A percentile compares a stretch with the other conserved stretches of the same genome.
phyloP scores from a whole-genome alignment of 148 eudicot genomes.

The Spergularia marina region DNA sequence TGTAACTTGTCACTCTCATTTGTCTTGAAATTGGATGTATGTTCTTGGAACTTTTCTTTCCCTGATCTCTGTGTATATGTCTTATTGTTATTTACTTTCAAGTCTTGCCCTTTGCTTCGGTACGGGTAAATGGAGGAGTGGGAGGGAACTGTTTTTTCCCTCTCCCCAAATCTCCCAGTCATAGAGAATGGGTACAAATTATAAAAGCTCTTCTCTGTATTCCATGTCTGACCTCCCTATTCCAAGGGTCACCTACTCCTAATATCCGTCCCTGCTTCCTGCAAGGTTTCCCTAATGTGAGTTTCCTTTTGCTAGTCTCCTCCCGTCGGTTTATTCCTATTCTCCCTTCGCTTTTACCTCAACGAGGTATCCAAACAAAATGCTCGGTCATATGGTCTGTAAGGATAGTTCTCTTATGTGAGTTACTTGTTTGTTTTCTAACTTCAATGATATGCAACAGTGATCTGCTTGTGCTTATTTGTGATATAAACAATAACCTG shows the following conservation, averaged over 20 bases:
- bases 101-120: neutral
- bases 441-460: neutral
- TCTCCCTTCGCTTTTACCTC: neutral
- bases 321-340: neutral
- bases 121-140: slow-evolving; percentile 1
- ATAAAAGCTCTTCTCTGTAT: neutral
- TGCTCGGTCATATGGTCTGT: neutral
- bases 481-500: neutral
- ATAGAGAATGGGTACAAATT: neutral
- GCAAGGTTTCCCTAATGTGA: neutral
- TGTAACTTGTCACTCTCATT: neutral
- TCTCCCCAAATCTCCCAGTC: neutral
- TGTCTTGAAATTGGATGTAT: neutral
- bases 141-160: neutral
- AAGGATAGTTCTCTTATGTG: neutral
- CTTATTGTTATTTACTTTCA: neutral
- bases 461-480: neutral
- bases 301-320: neutral
- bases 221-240: neutral
- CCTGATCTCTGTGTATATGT: neutral
- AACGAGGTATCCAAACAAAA: neutral
- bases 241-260: no score
- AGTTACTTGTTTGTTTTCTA: neutral
- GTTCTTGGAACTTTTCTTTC: neutral
- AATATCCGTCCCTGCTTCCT: no score